Conservation (phyloP, 495 filamentous ascomycete genomes). For the Xylaria sp. region DNA sequence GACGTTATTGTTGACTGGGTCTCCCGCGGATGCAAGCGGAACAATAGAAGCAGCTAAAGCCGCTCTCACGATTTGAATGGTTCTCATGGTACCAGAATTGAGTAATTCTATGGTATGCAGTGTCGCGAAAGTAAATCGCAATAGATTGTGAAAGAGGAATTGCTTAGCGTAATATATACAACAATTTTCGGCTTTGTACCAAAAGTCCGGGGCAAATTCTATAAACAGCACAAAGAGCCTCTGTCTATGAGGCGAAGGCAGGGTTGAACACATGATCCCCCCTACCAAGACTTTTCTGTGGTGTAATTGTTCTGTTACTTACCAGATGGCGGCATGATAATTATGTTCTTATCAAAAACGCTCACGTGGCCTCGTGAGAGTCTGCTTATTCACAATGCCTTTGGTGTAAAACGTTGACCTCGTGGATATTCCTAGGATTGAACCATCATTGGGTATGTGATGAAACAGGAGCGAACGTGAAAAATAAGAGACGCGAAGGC, state of each 20-base stretch:
- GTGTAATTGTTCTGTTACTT: background rate
- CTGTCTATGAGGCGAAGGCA: background rate
- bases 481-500: background rate
- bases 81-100: conserved; percentile 4
- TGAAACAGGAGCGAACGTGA: background rate
- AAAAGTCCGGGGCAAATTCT: background rate
- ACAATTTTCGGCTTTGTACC: background rate
- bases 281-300: background rate
- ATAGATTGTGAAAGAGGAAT: background rate
- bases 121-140: background rate
- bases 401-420: background rate
- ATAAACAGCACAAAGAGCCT: conserved; percentile 9
- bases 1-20: background rate
- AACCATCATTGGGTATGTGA: background rate
- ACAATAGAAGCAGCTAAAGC: background rate
- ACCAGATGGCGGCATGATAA: background rate
- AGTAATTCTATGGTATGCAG: background rate
- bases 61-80: background rate
- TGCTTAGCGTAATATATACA: background rate
- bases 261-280: background rate
- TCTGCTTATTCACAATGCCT: background rate
- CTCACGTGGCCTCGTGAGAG: background rate
- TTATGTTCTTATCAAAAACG: background rate
- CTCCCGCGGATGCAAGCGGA: background rate
- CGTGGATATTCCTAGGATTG: background rate